Base-by-base conservation (phyloP, 352 stramenopile genomes). In the Globisporangium takayamanum region DNA sequence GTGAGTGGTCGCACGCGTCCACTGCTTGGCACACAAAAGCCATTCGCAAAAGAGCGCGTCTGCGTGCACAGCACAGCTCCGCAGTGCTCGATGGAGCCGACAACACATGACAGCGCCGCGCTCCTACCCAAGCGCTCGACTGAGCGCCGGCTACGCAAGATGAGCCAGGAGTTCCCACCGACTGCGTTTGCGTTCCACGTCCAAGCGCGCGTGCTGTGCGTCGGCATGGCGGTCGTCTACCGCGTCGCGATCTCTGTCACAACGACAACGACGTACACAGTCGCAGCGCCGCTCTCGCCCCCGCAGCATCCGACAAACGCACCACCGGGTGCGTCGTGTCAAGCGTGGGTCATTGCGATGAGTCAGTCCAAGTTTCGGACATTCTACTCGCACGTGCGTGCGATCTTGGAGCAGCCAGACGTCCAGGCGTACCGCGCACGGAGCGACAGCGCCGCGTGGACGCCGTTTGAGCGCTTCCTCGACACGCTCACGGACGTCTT, bases 301-400 rank as follows among this genome's bases (percentile, higher is more conserved):
- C 55, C 20, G 58, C n/a, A 56, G 48, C 53, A 67, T n/a, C 50
- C 50, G 45, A 60, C 49, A 22, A 62, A 49, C 52, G 33, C 50
- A 14, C 51, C 48, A 7, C 50, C 52, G 18, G 65, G 63, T 16
- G 51, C 70, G 28, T 63, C 53, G 62, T 73, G 50, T 50, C 71
- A 78, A 62, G 67, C 70, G 18, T 85, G 77, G 75, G 70, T 84
- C 53, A 79, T 84, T 30, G 73, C 76, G 42, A 81, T 87, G 69
- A 85, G 73, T 52, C 75, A 82, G 51, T 66, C 70, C 55, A 87
- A 87, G 59, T 74, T 84, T 58, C 62, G 62, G 63, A 59, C 54
- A 5, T 87, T 85, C 63, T 78, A 72, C 59, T 42, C 62, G 7
- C 73, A 84, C 58, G 64, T 74, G 18, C 59, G 64, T 37, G 63